These are phyloP conservation scores for Pseudocercospora fuligena DNA, from an alignment of 2,329 filamentous ascomycete species.

Conservation along the genomic window DNA sequence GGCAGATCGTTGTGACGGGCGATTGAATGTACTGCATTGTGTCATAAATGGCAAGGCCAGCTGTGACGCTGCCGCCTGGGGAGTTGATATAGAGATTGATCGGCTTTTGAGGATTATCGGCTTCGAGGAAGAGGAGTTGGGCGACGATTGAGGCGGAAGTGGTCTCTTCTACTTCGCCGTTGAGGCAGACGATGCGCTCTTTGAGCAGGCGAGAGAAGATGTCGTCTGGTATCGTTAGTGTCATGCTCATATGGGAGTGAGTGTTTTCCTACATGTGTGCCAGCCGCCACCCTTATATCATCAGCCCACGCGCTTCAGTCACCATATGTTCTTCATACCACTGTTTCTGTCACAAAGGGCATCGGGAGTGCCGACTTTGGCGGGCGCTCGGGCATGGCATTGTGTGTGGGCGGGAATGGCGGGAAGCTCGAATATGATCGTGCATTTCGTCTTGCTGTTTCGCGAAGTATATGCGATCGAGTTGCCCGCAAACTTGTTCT, in stretches of 20 bases:
- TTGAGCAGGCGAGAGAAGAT: slow-evolving; percentile 55
- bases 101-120: slow-evolving; percentile 89
- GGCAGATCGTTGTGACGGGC: slow-evolving; percentile 90
- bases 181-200: slow-evolving; percentile 92
- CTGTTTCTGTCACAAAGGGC: slow-evolving; percentile 57
- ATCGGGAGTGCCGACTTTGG: slow-evolving; percentile 51
- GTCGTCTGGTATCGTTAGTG: slow-evolving; percentile 39
- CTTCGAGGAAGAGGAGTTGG: slow-evolving; percentile 96
- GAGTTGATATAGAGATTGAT: slow-evolving; percentile 99
- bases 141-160: slow-evolving; percentile 93
- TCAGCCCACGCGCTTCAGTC: slow-evolving; percentile 36
- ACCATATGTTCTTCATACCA: slow-evolving; percentile 41
- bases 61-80: slow-evolving; percentile 88
- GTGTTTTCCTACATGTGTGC: slow-evolving; percentile 49
- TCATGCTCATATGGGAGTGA: not conserved
- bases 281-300: slow-evolving; percentile 52
- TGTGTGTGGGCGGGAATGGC: slow-evolving; percentile 31
- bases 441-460: slow-evolving; percentile 15
- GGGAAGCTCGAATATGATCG: slow-evolving; percentile 29
- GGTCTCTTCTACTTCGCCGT: slow-evolving; percentile 86
- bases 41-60: slow-evolving; percentile 88
- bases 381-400: slow-evolving; percentile 32
- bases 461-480: slow-evolving; percentile 28
- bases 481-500: slow-evolving; percentile 34
- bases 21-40: slow-evolving; percentile 97